phyloP scores from a whole-genome alignment of 768 basidiomycete genomes.

The Hirschioporus abietinus region DNA sequence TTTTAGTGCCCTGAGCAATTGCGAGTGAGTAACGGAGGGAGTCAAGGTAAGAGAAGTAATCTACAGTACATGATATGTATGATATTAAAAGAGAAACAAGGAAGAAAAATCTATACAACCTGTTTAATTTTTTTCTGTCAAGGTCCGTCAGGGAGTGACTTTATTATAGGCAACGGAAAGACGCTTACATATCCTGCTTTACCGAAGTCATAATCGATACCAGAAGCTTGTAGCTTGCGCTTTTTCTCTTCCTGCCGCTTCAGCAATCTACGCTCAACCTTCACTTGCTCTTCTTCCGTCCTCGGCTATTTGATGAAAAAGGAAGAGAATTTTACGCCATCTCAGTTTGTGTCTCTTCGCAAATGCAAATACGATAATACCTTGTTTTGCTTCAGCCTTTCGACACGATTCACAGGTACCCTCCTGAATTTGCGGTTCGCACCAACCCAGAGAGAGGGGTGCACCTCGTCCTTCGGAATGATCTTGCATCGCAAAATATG shows the following conservation, averaged over 20 bases:
- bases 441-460: slow-evolving; percentile 95
- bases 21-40: neutral
- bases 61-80: neutral
- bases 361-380: slow-evolving; percentile 33
- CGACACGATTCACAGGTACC: slow-evolving; percentile 69
- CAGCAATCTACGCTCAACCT: slow-evolving; percentile 62
- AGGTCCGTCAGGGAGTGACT: neutral
- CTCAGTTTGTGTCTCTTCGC: neutral
- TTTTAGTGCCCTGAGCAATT: neutral
- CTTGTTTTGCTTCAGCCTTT: slow-evolving; percentile 76
- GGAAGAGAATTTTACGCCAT: neutral
- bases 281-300: slow-evolving; percentile 62
- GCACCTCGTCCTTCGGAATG: slow-evolving; percentile 84
- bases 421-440: slow-evolving; percentile 87
- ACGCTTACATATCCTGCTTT: slow-evolving; percentile 75
- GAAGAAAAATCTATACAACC: neutral
- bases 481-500: slow-evolving; percentile 90
- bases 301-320: slow-evolving; percentile 46
- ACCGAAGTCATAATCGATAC: slow-evolving; percentile 85
- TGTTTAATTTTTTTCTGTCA: neutral
- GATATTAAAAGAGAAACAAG: neutral
- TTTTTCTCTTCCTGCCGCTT: slow-evolving; percentile 75
- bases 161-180: neutral
- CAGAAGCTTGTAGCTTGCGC: slow-evolving; percentile 69
- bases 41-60: neutral